These are phyloP conservation scores for Graphilbum fragrans DNA, from an alignment of 2,329 filamentous ascomycete species.

Conservation along the genomic window DNA sequence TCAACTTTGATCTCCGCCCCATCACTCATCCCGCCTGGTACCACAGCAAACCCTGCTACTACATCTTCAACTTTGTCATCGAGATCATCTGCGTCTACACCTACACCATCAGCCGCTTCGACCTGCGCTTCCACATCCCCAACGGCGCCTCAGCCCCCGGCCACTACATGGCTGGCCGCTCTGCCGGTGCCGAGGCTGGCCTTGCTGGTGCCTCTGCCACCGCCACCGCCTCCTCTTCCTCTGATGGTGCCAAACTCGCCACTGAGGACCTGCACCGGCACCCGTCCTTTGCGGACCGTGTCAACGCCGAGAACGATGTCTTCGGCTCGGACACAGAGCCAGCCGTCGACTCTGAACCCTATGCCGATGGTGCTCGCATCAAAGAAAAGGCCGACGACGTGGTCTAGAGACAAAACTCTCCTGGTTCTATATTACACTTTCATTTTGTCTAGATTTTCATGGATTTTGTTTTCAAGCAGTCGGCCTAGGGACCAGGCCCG, in stretches of 20 bases:
- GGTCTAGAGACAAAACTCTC: too few species aligned
- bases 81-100: slow-evolving; percentile 59
- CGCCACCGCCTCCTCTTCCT: neutral
- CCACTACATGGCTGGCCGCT: slow-evolving; percentile 24
- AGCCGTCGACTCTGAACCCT: neutral
- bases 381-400: neutral
- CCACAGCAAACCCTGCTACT: slow-evolving; percentile 61
- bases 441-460: too few species aligned
- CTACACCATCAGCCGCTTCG: slow-evolving; percentile 57
- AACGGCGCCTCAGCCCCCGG: slow-evolving; percentile 52
- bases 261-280: neutral
- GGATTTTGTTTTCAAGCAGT: too few species aligned
- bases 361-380: too few species aligned
- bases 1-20: slow-evolving; percentile 39
- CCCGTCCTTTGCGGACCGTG: slow-evolving; percentile 5
- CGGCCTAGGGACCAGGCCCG: too few species aligned
- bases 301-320: slow-evolving; percentile 14
- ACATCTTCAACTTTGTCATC: slow-evolving; percentile 64
- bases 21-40: slow-evolving; percentile 51
- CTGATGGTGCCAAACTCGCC: neutral
- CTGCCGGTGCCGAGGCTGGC: neutral
- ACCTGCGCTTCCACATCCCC: slow-evolving; percentile 64
- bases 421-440: too few species aligned
- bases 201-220: neutral
- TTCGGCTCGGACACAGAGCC: slow-evolving; percentile 9